Evolutionary conservation across 163 green algal genomes (phyloP), one percentile per base, ranked within the genome.

Genomic region (Scenedesmus sp.): DNA sequence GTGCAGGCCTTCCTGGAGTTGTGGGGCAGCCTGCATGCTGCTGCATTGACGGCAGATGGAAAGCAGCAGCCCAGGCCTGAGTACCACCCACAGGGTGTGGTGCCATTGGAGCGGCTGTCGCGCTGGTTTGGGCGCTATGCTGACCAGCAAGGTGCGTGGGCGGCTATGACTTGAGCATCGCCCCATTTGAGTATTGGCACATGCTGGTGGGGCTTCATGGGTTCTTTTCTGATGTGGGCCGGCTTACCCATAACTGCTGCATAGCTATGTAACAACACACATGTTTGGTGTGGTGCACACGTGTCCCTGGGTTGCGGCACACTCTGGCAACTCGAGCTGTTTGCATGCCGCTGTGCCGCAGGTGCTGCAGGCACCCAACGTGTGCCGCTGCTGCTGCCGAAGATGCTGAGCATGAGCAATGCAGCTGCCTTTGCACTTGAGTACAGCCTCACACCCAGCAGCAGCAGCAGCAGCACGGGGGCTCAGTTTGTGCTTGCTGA

Each of bases 351-450:
- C 66, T 56, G n/a, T 16, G 2, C 64, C 18, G n/a, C 67, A 54
- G 34, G 34, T 13, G 4, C 15, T 46, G 15, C 64, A 74, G 89
- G 10, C 56, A 52, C 64, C 18, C 10, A 6, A 5, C 67, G 92
- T 0, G 73, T 90, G 55, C 81, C 77, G 54, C 92, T 95, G 89
- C 90, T 96, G 90, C 84, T 94, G 90, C 95, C 95, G 6, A 90
- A 91, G 1, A 95, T 96, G 92, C 91, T 95, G n/a, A 93, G 66
- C 73, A 88, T 96, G 55, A 66, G n/a, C n/a, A 84, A 89, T 18
- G 18, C 60, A 20, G 81, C 46, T n/a, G 46, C 81, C 20, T 84
- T 92, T 76, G 73, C 82, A 12, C 62, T 60, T 3, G 81, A 84
- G 23, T 66, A 67, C 15, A 34, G 6, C 60, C 13, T n/a, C 57